Conservation (phyloP, 805 yeast species). For the Scheffersomyces ergatensis region DNA sequence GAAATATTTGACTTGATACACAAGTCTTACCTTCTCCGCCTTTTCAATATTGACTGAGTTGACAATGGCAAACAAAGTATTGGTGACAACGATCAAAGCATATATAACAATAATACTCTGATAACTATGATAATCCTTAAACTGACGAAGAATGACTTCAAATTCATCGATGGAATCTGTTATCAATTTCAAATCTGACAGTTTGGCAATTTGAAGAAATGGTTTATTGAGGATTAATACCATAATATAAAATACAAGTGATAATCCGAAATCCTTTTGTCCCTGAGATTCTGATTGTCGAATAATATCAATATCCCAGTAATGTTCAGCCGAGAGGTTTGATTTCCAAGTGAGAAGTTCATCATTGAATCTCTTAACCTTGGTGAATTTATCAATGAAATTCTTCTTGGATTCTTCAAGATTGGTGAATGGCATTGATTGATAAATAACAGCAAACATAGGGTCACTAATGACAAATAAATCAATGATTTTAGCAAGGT, state of each 20-base stretch:
- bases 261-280: not conserved
- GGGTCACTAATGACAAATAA: conserved; percentile 1
- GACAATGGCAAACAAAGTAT: not conserved
- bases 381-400: conserved; percentile 1
- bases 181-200: not conserved
- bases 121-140: not conserved
- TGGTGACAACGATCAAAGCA: not conserved
- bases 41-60: not conserved
- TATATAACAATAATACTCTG: not conserved
- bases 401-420: conserved; percentile 3
- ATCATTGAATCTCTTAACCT: conserved; percentile 1
- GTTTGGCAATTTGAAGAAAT: not conserved
- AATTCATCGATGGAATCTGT: not conserved
- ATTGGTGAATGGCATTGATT: conserved; percentile 2
- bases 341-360: conserved; percentile 1
- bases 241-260: conserved; percentile 3
- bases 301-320: not conserved
- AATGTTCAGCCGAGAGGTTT: not conserved
- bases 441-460: conserved; percentile 3
- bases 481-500: not conserved
- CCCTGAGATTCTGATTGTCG: not conserved
- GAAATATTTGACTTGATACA: not conserved
- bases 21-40: not conserved
- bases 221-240: conserved; percentile 3
- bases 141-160: not conserved